Conservation (phyloP, 2,329 filamentous ascomycete genomes). For the Cladosporium austrohemisphaericum region DNA sequence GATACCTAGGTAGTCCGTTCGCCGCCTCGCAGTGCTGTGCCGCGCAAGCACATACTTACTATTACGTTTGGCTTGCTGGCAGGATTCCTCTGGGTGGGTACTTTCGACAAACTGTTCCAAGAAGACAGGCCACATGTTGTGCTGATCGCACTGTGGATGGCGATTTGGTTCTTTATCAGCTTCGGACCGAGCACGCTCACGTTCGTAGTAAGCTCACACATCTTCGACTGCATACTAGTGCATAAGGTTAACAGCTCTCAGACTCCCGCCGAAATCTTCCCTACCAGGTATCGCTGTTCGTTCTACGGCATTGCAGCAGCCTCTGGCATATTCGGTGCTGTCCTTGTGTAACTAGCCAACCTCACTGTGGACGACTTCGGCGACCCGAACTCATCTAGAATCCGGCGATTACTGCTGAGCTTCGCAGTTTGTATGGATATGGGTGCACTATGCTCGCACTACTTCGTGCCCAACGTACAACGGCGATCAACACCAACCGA, state of each 20-base stretch:
- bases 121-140: slow-evolving; percentile 31
- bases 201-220: slow-evolving; percentile 18
- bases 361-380: not conserved
- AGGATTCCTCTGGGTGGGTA: slow-evolving; percentile 39
- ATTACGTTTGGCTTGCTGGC: slow-evolving; percentile 43
- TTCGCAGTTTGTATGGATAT: not conserved
- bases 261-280: slow-evolving; percentile 54
- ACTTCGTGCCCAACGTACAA: slow-evolving; percentile 1
- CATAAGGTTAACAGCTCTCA: slow-evolving; percentile 39
- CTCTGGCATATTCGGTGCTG: slow-evolving; percentile 51
- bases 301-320: slow-evolving; percentile 54
- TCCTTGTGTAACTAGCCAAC: slow-evolving; percentile 41
- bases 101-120: slow-evolving; percentile 38
- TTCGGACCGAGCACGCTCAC: slow-evolving; percentile 37
- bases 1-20: no score
- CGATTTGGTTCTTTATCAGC: slow-evolving; percentile 48
- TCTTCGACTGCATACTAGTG: slow-evolving; percentile 16
- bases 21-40: no score
- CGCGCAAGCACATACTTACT: slow-evolving; percentile 43
- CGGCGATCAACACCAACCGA: not conserved
- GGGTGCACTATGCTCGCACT: slow-evolving; percentile 2
- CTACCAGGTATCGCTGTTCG: slow-evolving; percentile 53
- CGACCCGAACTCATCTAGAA: not conserved
- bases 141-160: slow-evolving; percentile 41
- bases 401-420: not conserved